Conservation (phyloP, 345 rosid genomes). For the Excoecaria agallocha region DNA sequence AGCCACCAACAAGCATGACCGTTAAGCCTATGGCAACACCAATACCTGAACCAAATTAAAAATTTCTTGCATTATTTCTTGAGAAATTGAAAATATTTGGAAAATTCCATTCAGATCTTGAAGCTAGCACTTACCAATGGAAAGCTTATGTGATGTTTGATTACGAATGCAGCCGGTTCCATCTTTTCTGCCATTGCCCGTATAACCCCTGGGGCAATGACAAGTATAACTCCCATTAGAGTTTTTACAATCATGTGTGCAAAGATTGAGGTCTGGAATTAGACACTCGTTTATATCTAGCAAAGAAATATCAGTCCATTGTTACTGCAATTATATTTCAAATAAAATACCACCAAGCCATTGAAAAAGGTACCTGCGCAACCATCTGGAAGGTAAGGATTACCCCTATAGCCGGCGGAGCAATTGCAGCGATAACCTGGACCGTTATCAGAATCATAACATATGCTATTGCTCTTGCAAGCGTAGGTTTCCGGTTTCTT, state of each 20-base stretch:
- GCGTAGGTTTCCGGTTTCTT: background rate
- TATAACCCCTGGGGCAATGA: constrained; percentile 28
- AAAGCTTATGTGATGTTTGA: background rate
- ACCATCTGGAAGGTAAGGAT: constrained; percentile 3
- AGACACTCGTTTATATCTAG: constrained; percentile 35
- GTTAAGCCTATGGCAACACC: background rate
- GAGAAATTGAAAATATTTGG: background rate
- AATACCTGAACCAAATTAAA: background rate
- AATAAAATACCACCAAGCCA: background rate
- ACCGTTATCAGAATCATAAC: background rate
- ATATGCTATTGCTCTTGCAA: constrained; percentile 18
- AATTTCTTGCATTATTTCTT: background rate
- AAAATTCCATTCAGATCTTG: background rate
- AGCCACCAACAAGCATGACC: background rate
- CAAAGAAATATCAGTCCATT: background rate
- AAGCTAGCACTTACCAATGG: background rate
- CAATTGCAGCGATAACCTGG: constrained; percentile 34
- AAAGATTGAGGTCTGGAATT: background rate
- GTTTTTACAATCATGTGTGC: background rate
- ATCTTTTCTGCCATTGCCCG: constrained; percentile 23
- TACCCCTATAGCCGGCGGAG: background rate
- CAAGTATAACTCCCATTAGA: constrained; percentile 29
- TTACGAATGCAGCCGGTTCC: constrained; percentile 12
- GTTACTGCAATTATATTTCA: no score
- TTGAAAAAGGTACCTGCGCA: background rate